A percentile compares a stretch with the other conserved stretches of the same genome.
Evolutionary conservation across 345 rosid genomes (phyloP).

Genomic region (Camelina laxa): DNA sequence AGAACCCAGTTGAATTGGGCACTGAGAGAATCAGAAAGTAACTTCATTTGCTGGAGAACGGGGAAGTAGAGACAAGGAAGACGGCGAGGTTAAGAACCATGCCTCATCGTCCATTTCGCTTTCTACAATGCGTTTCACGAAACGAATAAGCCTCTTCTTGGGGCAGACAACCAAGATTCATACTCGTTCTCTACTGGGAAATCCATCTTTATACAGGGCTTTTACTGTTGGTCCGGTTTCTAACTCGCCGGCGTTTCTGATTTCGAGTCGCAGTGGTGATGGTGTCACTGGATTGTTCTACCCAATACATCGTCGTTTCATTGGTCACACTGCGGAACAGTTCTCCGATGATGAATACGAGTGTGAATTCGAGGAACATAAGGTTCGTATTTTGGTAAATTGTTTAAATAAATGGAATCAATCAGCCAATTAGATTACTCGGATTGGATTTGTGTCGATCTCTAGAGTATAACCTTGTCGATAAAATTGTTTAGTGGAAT

Average conservation of each 20-base stretch:
- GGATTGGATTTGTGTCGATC: slow-evolving; percentile 4
- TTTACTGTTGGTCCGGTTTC: slow-evolving; percentile 30
- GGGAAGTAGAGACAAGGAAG: slow-evolving; percentile 2
- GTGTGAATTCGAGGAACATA: slow-evolving; percentile 78
- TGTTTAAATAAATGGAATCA: slow-evolving; percentile 7
- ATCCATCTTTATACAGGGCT: slow-evolving; percentile 22
- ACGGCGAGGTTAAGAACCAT: slow-evolving; percentile 37
- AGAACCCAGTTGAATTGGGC: neutral
- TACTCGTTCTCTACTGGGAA: slow-evolving; percentile 27
- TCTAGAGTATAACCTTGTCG: neutral
- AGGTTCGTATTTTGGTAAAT: slow-evolving; percentile 51
- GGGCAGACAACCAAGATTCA: slow-evolving; percentile 47
- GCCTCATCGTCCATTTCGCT: slow-evolving; percentile 41
- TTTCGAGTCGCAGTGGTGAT: slow-evolving; percentile 25
- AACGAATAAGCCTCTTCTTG: slow-evolving; percentile 51
- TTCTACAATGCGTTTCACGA: slow-evolving; percentile 57
- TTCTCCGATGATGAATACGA: slow-evolving; percentile 95
- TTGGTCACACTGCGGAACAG: slow-evolving; percentile 72
- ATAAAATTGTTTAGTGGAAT: neutral
- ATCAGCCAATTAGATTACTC: neutral
- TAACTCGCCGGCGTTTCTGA: slow-evolving; percentile 33
- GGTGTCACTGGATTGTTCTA: slow-evolving; percentile 25
- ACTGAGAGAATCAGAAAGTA: slow-evolving; percentile 23
- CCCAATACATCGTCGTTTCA: slow-evolving; percentile 47
- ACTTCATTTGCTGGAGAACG: slow-evolving; percentile 24